Base-by-base conservation (phyloP, 345 rosid genomes). In the Sonneratia caseolaris region DNA sequence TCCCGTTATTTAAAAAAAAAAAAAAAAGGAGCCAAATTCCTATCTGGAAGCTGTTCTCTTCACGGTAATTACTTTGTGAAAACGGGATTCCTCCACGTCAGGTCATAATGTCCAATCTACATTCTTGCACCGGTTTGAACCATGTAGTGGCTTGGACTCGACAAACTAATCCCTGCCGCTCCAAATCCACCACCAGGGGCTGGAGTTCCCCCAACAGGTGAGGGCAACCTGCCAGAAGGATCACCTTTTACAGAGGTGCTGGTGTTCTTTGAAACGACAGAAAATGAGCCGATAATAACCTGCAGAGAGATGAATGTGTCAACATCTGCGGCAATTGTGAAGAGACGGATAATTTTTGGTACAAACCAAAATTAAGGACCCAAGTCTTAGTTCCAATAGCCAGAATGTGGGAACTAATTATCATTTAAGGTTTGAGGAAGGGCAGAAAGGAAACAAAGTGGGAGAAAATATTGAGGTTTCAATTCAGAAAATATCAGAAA, bases 261-360 rank as follows among this genome's bases (percentile, higher is more conserved):
- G 38, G 38, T 27, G 37, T 56, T 51, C 51, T 74, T 68, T 71
- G 45, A 38, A 61, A 56, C 68, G 12, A 56, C 57, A 27, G 69
- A 47, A n/a, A 74, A 74, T 8, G 72, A 56, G 21, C 72, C 76
- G 12, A 74, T 43, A 18, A 74, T 74, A 19, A 68, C 76, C 76
- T 74, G 68, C 57, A 47, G 51, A 47, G 51, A 4, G 42, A 40
- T 13, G 8, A 12, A 62, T 35, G 37, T 14, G 6, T 59, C 64
- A 59, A 5, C 37, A 35, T 13, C 13, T 62, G 5, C 5, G 11
- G 32, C 64, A 57, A n/a, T n/a, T 57, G 64, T n/a, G 64, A 22
- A 57, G 5, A 57, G 3, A 57, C 5, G n/a, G 7, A 18, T 18
- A 3, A 18, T 4, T 53, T 3, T 53, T 18, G 9, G n/a, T 18